These are phyloP conservation scores for Rostrohypoxylon terebratum DNA, from an alignment of 495 filamentous ascomycete genomes.

Conservation along the genomic window DNA sequence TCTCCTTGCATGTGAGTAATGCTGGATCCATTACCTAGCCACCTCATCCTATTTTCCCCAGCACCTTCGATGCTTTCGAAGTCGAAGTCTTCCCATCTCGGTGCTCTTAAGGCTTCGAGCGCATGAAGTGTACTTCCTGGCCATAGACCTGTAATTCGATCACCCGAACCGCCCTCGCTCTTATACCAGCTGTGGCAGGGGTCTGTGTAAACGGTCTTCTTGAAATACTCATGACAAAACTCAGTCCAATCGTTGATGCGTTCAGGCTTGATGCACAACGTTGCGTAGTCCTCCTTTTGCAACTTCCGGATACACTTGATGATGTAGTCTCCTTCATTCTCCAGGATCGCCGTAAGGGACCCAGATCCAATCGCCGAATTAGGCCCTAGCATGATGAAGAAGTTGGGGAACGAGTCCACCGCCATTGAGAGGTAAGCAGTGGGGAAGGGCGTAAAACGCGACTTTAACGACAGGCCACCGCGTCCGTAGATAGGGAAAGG, in stretches of 20 bases:
- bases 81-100: constrained; percentile 60
- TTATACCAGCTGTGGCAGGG: constrained; percentile 81
- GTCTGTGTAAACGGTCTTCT: constrained; percentile 71
- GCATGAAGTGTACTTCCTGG: constrained; percentile 59
- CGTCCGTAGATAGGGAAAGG: constrained; percentile 70
- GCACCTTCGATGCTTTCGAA: constrained; percentile 50
- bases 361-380: constrained; percentile 69
- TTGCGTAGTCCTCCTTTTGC: constrained; percentile 73
- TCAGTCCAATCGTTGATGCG: constrained; percentile 71
- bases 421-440: constrained; percentile 73
- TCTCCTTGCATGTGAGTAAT: constrained; percentile 52
- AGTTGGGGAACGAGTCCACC: constrained; percentile 75
- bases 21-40: constrained; percentile 66
- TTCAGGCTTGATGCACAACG: constrained; percentile 63
- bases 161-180: constrained; percentile 46
- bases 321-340: constrained; percentile 71
- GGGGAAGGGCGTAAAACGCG: constrained; percentile 63
- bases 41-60: constrained; percentile 52
- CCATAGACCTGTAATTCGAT: constrained; percentile 57
- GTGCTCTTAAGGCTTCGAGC: constrained; percentile 56
- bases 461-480: constrained; percentile 59
- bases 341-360: constrained; percentile 65
- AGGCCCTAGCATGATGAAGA: constrained; percentile 71
- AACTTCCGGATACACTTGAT: constrained; percentile 73
- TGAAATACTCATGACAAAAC: constrained; percentile 72